Conservation (phyloP, 805 yeast species). For the Wickerhamiella slavikovae region DNA sequence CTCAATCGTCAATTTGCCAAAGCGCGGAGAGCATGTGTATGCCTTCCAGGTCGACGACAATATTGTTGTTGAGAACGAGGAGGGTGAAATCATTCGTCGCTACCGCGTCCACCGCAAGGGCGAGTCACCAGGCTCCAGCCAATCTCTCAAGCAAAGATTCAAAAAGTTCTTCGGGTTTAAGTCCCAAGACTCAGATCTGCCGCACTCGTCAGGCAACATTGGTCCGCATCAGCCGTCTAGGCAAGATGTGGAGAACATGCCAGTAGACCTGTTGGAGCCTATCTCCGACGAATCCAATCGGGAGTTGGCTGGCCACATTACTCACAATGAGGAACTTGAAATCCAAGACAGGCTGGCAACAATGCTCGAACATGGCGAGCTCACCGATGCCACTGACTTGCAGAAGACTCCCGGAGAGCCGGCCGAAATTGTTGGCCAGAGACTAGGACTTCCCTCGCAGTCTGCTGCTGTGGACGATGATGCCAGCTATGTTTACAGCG, state of each 20-base stretch:
- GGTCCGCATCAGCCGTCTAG: too few relatives aligned
- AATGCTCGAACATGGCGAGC: constrained; percentile 5
- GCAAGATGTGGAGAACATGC: too few relatives aligned
- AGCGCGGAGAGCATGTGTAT: constrained; percentile 9
- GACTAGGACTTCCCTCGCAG: background rate
- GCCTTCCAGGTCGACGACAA: constrained; percentile 69
- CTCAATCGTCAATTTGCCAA: constrained; percentile 2
- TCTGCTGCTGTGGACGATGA: background rate
- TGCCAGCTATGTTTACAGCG: constrained; percentile 1
- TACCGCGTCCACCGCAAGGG: constrained; percentile 49
- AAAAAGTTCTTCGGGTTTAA: constrained; percentile 27
- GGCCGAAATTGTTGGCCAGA: constrained; percentile 1
- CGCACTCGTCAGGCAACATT: background rate
- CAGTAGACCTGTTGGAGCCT: too few relatives aligned
- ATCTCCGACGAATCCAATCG: constrained; percentile 5
- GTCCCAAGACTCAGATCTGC: constrained; percentile 10
- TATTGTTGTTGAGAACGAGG: constrained; percentile 69
- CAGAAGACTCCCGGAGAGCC: constrained; percentile 3
- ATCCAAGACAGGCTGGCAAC: constrained; percentile 7
- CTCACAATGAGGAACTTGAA: constrained; percentile 10
- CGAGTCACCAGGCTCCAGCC: constrained; percentile 2
- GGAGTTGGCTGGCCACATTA: constrained; percentile 6
- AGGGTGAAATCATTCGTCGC: constrained; percentile 77
- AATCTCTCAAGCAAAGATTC: constrained; percentile 1
- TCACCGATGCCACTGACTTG: constrained; percentile 9